A percentile compares a stretch with the other conserved stretches of the same genome.
phyloP scores from a whole-genome alignment of 106 monocot species.

The Phalaenopsis aphrodite region DNA sequence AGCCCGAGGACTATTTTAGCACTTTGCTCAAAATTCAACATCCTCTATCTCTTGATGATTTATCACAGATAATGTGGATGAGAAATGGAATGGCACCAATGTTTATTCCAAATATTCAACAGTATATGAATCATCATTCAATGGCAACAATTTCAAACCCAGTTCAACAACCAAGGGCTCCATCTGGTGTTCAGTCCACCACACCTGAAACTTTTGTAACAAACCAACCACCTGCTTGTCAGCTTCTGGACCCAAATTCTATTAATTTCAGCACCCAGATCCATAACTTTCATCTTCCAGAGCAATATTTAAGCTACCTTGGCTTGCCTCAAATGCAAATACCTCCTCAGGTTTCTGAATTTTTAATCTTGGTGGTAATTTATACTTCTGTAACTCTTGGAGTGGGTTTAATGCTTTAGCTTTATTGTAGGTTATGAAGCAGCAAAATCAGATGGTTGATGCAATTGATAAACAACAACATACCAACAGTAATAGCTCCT shows the following conservation, averaged over 20 bases:
- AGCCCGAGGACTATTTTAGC: no score
- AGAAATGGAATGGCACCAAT: constrained; percentile 47
- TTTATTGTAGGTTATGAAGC: constrained; percentile 31
- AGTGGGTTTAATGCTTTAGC: neutral
- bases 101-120: constrained; percentile 41
- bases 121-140: constrained; percentile 19
- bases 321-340: constrained; percentile 26
- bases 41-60: neutral
- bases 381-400: neutral
- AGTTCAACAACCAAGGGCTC: constrained; percentile 22
- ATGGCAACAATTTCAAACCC: constrained; percentile 25
- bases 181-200: constrained; percentile 22
- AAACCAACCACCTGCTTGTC: constrained; percentile 14
- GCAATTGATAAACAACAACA: constrained; percentile 5
- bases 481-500: constrained; percentile 10
- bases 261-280: constrained; percentile 33
- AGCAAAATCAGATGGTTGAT: constrained; percentile 26
- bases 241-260: constrained; percentile 13
- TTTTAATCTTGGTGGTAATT: neutral
- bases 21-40: neutral
- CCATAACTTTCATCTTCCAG: constrained; percentile 34
- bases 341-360: constrained; percentile 12
- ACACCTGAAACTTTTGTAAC: constrained; percentile 7
- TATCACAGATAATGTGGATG: constrained; percentile 59
- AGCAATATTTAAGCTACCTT: constrained; percentile 28